Evolutionary conservation across 257 asterid species (phyloP).

Genomic region (Hygrophila difformis): DNA sequence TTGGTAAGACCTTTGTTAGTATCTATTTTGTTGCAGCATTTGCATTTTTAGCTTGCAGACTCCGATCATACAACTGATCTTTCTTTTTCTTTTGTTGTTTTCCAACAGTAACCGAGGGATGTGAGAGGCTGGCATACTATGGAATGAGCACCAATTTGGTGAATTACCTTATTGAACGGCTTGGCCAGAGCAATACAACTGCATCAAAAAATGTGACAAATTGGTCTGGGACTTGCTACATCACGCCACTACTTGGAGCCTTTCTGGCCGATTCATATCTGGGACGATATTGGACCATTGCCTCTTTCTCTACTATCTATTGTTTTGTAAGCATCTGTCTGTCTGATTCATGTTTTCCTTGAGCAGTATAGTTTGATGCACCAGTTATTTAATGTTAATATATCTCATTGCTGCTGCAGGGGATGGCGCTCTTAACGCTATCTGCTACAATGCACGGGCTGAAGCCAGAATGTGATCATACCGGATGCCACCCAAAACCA

Average conservation of each 20-base stretch:
- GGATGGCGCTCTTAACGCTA: slow-evolving; percentile 71
- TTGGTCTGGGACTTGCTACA: slow-evolving; percentile 79
- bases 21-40: background rate
- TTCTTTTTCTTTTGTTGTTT: too few relatives aligned
- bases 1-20: slow-evolving; percentile 26
- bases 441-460: slow-evolving; percentile 56
- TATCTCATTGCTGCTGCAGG: slow-evolving; percentile 36
- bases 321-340: slow-evolving; percentile 34
- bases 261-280: slow-evolving; percentile 71
- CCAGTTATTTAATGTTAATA: background rate
- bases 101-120: slow-evolving; percentile 55
- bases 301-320: slow-evolving; percentile 47
- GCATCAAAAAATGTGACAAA: slow-evolving; percentile 57
- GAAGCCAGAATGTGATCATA: slow-evolving; percentile 38
- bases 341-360: background rate
- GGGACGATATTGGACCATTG: slow-evolving; percentile 72
- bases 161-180: slow-evolving; percentile 40
- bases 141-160: slow-evolving; percentile 88
- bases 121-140: slow-evolving; percentile 82
- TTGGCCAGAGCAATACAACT: slow-evolving; percentile 32
- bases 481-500: slow-evolving; percentile 40
- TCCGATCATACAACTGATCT: background rate
- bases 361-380: too few relatives aligned
- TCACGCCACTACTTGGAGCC: slow-evolving; percentile 72
- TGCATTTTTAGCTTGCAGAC: background rate